phyloP scores from a whole-genome alignment of 768 basidiomycete species.

The Termitomyces sp. region DNA sequence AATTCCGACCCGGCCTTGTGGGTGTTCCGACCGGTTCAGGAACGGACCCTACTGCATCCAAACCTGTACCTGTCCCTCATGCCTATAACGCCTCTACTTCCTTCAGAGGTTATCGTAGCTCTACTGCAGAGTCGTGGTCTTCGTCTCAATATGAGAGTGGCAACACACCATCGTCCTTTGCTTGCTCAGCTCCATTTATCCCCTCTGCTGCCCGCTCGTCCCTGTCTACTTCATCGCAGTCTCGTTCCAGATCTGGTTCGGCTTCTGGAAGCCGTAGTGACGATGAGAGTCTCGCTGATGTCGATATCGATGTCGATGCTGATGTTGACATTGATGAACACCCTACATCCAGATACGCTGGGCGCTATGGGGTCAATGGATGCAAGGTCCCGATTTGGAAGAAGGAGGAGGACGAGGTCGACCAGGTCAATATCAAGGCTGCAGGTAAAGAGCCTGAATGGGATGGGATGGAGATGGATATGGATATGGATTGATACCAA shows the following conservation, averaged over 20 bases:
- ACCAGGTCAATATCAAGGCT: slow-evolving; percentile 29
- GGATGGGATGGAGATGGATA: slow-evolving; percentile 70
- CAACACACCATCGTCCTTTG: slow-evolving; percentile 19
- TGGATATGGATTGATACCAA: slow-evolving; percentile 53
- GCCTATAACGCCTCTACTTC: slow-evolving; percentile 3
- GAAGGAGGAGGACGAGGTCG: slow-evolving; percentile 37
- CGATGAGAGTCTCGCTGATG: slow-evolving; percentile 26
- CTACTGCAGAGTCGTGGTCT: slow-evolving; percentile 25
- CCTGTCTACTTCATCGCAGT: slow-evolving; percentile 31
- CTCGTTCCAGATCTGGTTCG: slow-evolving; percentile 24
- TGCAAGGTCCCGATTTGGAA: slow-evolving; percentile 26
- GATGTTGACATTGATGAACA: slow-evolving; percentile 21
- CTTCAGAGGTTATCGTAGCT: slow-evolving; percentile 19
- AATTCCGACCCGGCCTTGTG: slow-evolving; percentile 54
- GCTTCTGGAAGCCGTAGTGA: slow-evolving; percentile 27
- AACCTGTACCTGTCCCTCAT: slow-evolving; percentile 28
- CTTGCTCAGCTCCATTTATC: slow-evolving; percentile 6
- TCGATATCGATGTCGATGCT: slow-evolving; percentile 22
- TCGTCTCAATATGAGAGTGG: slow-evolving; percentile 19
- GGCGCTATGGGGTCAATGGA: slow-evolving; percentile 14
- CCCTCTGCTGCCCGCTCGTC: slow-evolving; percentile 41
- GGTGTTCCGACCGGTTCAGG: slow-evolving; percentile 24
- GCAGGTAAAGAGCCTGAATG: slow-evolving; percentile 29
- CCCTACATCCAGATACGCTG: slow-evolving; percentile 12
- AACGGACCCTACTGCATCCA: slow-evolving; percentile 18